A percentile compares a stretch with the other conserved stretches of the same genome.
These are phyloP conservation scores for Laguncularia racemosa DNA, from an alignment of 345 rosid species.

Conservation along the genomic window DNA sequence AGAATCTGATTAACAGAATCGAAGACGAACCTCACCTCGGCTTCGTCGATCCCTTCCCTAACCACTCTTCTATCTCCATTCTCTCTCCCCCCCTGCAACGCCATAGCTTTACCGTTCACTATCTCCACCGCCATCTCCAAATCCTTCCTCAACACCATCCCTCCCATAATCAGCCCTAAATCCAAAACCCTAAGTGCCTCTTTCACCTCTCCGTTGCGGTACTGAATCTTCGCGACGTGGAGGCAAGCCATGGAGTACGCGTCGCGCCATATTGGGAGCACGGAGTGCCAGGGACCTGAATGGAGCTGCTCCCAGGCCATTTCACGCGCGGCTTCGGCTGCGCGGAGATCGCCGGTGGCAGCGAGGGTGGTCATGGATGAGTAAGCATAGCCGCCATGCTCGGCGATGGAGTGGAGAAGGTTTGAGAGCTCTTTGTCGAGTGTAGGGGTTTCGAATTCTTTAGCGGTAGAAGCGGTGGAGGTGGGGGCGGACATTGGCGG, in stretches of 20 bases:
- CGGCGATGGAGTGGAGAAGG: slow-evolving; percentile 57
- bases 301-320: slow-evolving; percentile 99
- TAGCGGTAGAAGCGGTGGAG: slow-evolving; percentile 11
- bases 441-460: slow-evolving; percentile 50
- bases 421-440: slow-evolving; percentile 53
- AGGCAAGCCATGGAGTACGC: slow-evolving; percentile 95
- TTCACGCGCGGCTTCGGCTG: slow-evolving; percentile 94
- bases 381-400: slow-evolving; percentile 83
- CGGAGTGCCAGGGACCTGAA: slow-evolving; percentile 97
- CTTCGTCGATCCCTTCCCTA: slow-evolving; percentile 38
- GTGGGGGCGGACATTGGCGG: slow-evolving; percentile 21
- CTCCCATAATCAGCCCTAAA: slow-evolving; percentile 97
- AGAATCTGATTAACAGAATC: background rate
- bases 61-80: slow-evolving; percentile 21
- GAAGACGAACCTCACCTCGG: slow-evolving; percentile 48
- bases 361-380: slow-evolving; percentile 69
- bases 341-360: slow-evolving; percentile 59
- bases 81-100: slow-evolving; percentile 3
- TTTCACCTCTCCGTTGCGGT: slow-evolving; percentile 44
- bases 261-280: slow-evolving; percentile 92
- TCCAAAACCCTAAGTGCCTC: slow-evolving; percentile 83
- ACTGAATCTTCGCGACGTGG: slow-evolving; percentile 58
- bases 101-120: slow-evolving; percentile 25
- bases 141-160: slow-evolving; percentile 62
- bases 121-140: slow-evolving; percentile 49